Conservation (phyloP, 192 early-diverging fungal species). For the Rhizophlyctis rosea region DNA sequence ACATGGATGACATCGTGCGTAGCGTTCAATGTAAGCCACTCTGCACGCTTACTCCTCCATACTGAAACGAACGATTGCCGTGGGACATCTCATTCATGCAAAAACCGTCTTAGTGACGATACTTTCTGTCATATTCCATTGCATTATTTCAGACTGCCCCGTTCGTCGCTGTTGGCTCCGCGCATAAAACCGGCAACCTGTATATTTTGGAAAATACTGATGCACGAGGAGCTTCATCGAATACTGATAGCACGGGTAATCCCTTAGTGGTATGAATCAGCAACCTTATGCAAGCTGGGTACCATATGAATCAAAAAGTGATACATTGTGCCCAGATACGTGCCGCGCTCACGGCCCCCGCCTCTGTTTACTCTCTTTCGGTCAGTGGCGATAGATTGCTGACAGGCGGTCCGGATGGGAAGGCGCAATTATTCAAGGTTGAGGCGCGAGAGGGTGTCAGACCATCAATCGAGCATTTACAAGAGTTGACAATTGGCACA, state of each 20-base stretch:
- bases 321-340: conserved; percentile 22
- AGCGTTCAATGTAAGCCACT: too few relatives aligned
- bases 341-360: conserved; percentile 41
- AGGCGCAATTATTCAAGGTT: conserved; percentile 44
- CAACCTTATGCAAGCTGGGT: neutral
- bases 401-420: conserved; percentile 35
- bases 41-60: too few relatives aligned
- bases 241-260: neutral
- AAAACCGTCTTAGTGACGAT: too few relatives aligned
- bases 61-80: too few relatives aligned
- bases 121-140: too few relatives aligned
- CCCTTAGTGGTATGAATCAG: neutral
- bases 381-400: conserved; percentile 30
- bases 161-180: conserved; percentile 40
- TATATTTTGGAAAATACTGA: conserved; percentile 38
- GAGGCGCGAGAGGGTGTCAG: too few relatives aligned
- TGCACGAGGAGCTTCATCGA: neutral
- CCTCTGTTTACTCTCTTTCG: conserved; percentile 36
- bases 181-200: conserved; percentile 35
- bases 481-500: conserved; percentile 17
- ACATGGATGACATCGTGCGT: too few relatives aligned
- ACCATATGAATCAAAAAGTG: too few relatives aligned
- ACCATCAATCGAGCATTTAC: conserved; percentile 23
- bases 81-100: too few relatives aligned
- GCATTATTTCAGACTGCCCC: conserved; percentile 36